A percentile compares a stretch with the other conserved stretches of the same genome.
Evolutionary conservation across 345 rosid species (phyloP).

Genomic region (Eutrema yunnanense): DNA sequence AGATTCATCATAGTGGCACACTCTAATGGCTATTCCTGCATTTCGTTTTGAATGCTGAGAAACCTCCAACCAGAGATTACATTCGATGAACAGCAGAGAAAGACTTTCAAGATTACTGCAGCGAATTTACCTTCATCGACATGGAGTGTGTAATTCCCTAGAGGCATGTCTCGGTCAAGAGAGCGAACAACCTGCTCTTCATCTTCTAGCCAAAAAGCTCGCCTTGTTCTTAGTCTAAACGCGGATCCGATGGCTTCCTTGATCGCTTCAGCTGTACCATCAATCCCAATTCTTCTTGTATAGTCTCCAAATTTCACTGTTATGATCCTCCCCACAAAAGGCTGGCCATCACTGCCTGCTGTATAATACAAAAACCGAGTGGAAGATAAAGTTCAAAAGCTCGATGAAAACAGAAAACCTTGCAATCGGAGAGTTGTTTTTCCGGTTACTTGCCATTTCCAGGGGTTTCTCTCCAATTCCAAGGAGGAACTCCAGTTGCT

Average conservation of each 20-base stretch:
- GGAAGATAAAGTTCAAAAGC: not conserved
- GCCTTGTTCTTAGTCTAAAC: conserved; percentile 74
- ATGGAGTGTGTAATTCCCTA: conserved; percentile 75
- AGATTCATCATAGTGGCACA: conserved; percentile 74
- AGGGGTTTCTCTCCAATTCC: conserved; percentile 91
- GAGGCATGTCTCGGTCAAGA: conserved; percentile 91
- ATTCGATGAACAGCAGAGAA: not conserved
- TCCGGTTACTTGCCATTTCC: conserved; percentile 49
- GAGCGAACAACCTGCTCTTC: conserved; percentile 78
- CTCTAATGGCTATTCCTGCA: conserved; percentile 65
- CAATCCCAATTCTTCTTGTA: conserved; percentile 83
- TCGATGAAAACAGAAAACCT: not conserved
- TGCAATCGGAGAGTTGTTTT: not conserved
- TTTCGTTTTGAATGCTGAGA: not conserved
- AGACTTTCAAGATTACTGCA: not conserved
- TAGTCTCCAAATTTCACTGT: conserved; percentile 32
- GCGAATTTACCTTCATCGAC: conserved; percentile 69
- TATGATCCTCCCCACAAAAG: conserved; percentile 22
- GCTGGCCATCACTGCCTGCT: conserved; percentile 36
- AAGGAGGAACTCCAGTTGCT: conserved; percentile 74
- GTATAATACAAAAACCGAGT: not conserved
- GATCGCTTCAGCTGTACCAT: conserved; percentile 79
- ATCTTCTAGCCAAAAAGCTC: conserved; percentile 97
- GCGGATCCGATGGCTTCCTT: conserved; percentile 78
- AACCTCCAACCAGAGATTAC: not conserved